Percentiles rank a stretch among this genome's conserved stretches.
Conservation (phyloP, 306 rosid species). For the Cucurbita maxima region DNA sequence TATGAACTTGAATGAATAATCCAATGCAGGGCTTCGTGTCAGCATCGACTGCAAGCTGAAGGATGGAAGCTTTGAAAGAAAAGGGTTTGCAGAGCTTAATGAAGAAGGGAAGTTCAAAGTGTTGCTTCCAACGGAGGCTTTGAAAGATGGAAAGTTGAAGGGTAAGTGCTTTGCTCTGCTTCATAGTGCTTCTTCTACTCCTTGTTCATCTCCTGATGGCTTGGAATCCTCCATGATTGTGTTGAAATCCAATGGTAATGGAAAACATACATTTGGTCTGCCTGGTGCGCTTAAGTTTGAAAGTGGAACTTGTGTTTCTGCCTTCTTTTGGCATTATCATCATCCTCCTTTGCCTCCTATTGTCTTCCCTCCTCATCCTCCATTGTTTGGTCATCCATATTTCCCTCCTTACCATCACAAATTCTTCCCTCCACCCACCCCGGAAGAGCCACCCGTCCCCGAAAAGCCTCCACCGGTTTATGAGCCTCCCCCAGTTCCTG, state of each 20-base stretch:
- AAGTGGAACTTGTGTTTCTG: constrained; percentile 50
- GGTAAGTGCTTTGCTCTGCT: constrained; percentile 80
- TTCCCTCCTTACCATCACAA: constrained; percentile 27
- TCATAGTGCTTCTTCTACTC: constrained; percentile 48
- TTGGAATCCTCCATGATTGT: constrained; percentile 35
- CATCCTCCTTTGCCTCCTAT: constrained; percentile 28
- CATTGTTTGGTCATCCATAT: not conserved
- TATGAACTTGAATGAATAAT: not conserved
- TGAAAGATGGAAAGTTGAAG: constrained; percentile 33
- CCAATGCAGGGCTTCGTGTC: constrained; percentile 42
- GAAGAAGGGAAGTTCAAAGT: constrained; percentile 59
- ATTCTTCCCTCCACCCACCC: constrained; percentile 15
- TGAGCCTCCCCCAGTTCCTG: constrained; percentile 10
- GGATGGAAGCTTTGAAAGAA: constrained; percentile 44
- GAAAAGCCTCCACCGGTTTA: constrained; percentile 4
- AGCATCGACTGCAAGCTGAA: constrained; percentile 56
- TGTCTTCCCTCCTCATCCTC: constrained; percentile 11
- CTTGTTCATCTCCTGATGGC: constrained; percentile 52
- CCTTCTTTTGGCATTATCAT: constrained; percentile 42
- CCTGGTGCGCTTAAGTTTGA: constrained; percentile 49
- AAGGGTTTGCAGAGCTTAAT: constrained; percentile 46
- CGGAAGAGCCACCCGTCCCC: constrained; percentile 2
- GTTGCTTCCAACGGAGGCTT: constrained; percentile 38
- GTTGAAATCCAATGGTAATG: constrained; percentile 24
- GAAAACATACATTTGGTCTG: constrained; percentile 35